Base-by-base conservation (phyloP, 306 rosid species). In the Inga laurina region DNA sequence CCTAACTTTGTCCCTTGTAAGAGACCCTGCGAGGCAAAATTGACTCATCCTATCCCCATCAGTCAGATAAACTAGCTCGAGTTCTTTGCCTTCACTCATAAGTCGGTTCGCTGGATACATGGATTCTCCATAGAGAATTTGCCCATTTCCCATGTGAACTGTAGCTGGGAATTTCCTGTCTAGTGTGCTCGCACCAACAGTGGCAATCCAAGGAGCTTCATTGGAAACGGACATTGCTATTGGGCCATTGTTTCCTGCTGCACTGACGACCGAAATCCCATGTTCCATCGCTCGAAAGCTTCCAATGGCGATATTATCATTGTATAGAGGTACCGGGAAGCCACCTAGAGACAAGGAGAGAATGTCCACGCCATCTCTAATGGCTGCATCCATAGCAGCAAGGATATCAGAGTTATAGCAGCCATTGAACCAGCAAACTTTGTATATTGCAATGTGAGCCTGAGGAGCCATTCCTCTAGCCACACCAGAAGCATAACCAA, bases 121-220 rank as follows among this genome's bases (percentile, higher is more conserved):
- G 76, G 93, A 88, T 85, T 92, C 89, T 16, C 96, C 96, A 19
- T 84, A 86, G 24, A 92, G 85, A 41, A 59, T 18, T 79, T 88
- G 77, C 41, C 93, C 93, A 45, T 85, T 87, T 10, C 88, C 88
- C 86, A 88, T 79, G 74, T 75, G 86, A 81, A 92, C 91, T 11
- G 70, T 30, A 10, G 90, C 90, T 1, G 91, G 93, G 67, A 92
- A 92, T 77, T 73, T 88, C 82, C 91, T 79, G 77, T 92, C 93
- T 18, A 92, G 77, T 24, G 92, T 88, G 85, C 92, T 85, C 0
- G 93, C 93, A 15, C 92, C 93, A 22, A 92, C 64, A 16, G 96
- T 90, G 39, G 92, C 75, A 81, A 92, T 87, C 93, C 92, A 92
- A 43, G 96, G 96, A 76, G 93, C 96, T 82, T 86, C 96, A 82